Conservation (phyloP, 257 asterid species). For the Solanum paucissectum region DNA sequence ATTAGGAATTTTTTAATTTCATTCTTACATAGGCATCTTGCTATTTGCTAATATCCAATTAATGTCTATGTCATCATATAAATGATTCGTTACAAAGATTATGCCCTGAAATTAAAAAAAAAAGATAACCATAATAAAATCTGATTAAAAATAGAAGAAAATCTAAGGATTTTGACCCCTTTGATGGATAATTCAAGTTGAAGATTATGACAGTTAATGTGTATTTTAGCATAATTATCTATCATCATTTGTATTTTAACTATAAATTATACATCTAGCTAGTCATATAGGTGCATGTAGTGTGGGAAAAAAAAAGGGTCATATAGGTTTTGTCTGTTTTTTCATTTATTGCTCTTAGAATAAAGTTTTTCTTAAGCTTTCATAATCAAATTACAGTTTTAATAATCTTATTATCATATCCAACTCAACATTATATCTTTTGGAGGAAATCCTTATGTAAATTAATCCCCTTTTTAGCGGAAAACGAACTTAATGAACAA, state of each 20-base stretch:
- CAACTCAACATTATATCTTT: not conserved
- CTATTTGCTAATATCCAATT: not conserved
- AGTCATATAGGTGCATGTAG: not conserved
- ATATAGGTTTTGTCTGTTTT: not conserved
- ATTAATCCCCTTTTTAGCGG: not conserved
- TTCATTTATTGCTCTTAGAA: not conserved
- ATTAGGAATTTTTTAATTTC: not conserved
- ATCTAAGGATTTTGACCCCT: conserved; percentile 6
- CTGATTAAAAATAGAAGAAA: conserved; percentile 5
- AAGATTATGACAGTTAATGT: not conserved
- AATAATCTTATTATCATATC: not conserved
- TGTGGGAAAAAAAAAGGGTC: not conserved
- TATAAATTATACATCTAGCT: not conserved
- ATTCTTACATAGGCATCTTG: not conserved
- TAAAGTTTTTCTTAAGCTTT: not conserved
- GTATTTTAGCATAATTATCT: not conserved
- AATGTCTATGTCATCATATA: not conserved
- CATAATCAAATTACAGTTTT: not conserved
- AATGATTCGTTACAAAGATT: not conserved
- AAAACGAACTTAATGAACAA: not conserved
- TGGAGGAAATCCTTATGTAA: not conserved
- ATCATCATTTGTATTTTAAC: not conserved
- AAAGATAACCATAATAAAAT: not conserved
- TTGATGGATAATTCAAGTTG: not conserved
- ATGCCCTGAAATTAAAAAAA: not conserved